Percentiles rank a stretch among this genome's conserved stretches.
Conservation (phyloP, 1,139 yeast genomes). For the Pneumocystis jirovecii region DNA sequence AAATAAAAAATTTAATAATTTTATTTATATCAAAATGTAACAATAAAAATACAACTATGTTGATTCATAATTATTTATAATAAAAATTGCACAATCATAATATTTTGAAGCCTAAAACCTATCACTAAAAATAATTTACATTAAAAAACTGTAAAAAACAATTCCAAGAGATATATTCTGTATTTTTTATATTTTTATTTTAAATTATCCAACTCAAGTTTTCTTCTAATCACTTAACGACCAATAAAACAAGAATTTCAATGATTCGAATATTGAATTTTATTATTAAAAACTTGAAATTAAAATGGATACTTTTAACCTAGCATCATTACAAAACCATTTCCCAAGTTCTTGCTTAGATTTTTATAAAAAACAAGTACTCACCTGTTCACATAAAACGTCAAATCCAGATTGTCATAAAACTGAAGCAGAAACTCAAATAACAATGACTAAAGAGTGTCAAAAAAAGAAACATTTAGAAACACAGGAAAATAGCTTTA, state of each 20-base stretch:
- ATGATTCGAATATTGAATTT: background rate
- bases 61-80: background rate
- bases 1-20: background rate
- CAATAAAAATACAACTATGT: background rate
- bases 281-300: background rate
- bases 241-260: background rate
- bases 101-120: background rate
- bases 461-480: background rate
- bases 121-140: background rate
- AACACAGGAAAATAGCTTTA: slow-evolving; percentile 16
- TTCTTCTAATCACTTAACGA: background rate
- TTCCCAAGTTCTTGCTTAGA: background rate
- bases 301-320: background rate
- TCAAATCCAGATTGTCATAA: background rate
- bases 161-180: background rate
- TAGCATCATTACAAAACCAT: background rate
- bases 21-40: background rate
- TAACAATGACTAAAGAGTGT: background rate
- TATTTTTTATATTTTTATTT: background rate
- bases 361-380: background rate
- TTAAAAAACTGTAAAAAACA: background rate
- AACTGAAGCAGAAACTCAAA: background rate
- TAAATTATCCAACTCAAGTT: background rate
- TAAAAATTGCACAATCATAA: background rate
- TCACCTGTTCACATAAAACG: background rate